phyloP scores from a whole-genome alignment of 1,284 basidiomycete species.

The Trichosporon ovoides region DNA sequence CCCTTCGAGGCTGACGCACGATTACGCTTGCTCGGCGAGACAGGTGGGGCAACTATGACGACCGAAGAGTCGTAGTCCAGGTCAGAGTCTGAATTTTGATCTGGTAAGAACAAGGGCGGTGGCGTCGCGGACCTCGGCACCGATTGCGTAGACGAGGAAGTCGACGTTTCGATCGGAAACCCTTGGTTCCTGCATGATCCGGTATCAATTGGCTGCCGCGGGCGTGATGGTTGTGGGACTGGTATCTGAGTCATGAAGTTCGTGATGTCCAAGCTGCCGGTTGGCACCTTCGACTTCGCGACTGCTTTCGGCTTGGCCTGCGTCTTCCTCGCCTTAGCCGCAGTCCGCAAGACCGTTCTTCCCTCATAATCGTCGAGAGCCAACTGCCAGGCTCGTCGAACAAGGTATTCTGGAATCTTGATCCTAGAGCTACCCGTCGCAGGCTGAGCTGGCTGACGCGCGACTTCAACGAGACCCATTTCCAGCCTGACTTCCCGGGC shows the following conservation, averaged over 20 bases:
- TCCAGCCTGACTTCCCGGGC: conserved; percentile 13
- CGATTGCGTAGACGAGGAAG: neutral
- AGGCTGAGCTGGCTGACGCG: neutral
- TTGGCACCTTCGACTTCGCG: neutral
- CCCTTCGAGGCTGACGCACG: neutral
- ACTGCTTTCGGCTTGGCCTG: neutral
- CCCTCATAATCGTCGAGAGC: conserved; percentile 27
- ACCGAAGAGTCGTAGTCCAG: neutral
- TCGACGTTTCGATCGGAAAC: neutral
- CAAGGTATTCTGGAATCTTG: conserved; percentile 36
- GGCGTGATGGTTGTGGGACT: neutral
- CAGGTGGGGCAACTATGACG: neutral
- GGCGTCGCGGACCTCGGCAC: neutral
- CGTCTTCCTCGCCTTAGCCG: neutral
- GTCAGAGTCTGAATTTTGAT: neutral
- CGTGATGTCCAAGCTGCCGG: neutral
- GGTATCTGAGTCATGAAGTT: neutral
- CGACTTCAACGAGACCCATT: conserved; percentile 27
- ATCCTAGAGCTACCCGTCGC: conserved; percentile 12
- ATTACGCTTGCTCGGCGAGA: conserved; percentile 7
- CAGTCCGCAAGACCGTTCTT: conserved; percentile 13
- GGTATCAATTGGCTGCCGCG: too few relatives aligned
- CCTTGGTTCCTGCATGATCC: neutral
- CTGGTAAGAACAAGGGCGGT: neutral
- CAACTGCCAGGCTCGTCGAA: conserved; percentile 33